Evolutionary conservation across 2,329 filamentous ascomycete genomes (phyloP).

Genomic region (Pyrenophora graminea): DNA sequence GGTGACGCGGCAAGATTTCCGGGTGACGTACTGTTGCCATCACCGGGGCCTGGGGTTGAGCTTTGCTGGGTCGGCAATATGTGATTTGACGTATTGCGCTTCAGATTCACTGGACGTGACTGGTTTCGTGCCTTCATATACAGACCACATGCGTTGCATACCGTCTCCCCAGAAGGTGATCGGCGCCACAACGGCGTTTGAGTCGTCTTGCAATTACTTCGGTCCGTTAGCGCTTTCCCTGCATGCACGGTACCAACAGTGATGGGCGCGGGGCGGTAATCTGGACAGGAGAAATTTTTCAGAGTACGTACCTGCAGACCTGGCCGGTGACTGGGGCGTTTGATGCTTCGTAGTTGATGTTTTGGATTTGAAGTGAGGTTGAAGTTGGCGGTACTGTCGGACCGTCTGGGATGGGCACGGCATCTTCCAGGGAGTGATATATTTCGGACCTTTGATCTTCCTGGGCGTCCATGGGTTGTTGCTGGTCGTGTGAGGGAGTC

Average conservation of each 20-base stretch:
- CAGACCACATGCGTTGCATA: conserved; percentile 96
- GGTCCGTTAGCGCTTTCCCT: conserved; percentile 20
- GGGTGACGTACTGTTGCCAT: conserved; percentile 48
- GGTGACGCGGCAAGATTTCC: conserved; percentile 45
- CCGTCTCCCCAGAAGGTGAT: conserved; percentile 89
- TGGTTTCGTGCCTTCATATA: conserved; percentile 94
- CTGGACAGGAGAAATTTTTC: conserved; percentile 25
- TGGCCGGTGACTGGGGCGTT: conserved; percentile 60
- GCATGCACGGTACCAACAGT: conserved; percentile 8
- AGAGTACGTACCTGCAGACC: conserved; percentile 67
- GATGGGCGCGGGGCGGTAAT: conserved; percentile 7
- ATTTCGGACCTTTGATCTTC: conserved; percentile 37
- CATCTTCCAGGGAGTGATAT: conserved; percentile 49
- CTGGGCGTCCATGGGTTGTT: conserved; percentile 21
- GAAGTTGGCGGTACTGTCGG: conserved; percentile 28
- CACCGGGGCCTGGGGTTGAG: conserved; percentile 44
- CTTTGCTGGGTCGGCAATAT: conserved; percentile 44
- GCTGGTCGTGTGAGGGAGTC: conserved; percentile 18
- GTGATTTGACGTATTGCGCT: conserved; percentile 65
- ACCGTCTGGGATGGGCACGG: conserved; percentile 35
- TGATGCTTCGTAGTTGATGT: conserved; percentile 19
- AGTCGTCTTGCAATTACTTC: conserved; percentile 91
- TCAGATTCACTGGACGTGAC: conserved; percentile 85
- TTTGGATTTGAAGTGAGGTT: conserved; percentile 23
- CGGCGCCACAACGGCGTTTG: conserved; percentile 93